phyloP scores from a whole-genome alignment of 1,139 yeast genomes.

The Taiozyma sp. region DNA sequence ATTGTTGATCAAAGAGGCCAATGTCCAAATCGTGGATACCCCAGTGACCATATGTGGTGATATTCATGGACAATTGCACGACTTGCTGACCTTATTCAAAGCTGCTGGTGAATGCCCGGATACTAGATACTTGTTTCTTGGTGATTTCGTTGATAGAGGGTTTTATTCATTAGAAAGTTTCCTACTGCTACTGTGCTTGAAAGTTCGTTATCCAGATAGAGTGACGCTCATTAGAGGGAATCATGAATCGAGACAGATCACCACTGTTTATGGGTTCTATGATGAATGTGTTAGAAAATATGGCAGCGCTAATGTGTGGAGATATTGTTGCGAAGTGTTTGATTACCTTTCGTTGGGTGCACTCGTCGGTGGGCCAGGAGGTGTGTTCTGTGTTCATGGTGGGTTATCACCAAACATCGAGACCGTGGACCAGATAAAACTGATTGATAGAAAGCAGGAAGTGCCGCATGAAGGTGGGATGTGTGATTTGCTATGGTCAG shows the following conservation, averaged over 20 bases:
- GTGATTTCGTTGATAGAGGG: slow-evolving; percentile 61
- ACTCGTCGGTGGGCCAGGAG: slow-evolving; percentile 57
- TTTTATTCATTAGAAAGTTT: slow-evolving; percentile 93
- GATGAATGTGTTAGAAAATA: slow-evolving; percentile 96
- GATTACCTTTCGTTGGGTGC: slow-evolving; percentile 96
- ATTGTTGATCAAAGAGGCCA: slow-evolving; percentile 82
- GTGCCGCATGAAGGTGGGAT: slow-evolving; percentile 99
- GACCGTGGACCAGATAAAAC: slow-evolving; percentile 79
- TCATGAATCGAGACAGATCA: slow-evolving; percentile 95
- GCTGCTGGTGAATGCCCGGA: slow-evolving; percentile 87
- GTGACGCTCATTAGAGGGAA: slow-evolving; percentile 92
- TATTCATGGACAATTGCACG: slow-evolving; percentile 96
- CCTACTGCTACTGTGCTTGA: slow-evolving; percentile 69
- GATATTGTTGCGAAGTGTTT: slow-evolving; percentile 68
- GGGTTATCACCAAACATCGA: slow-evolving; percentile 93
- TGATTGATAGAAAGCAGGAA: slow-evolving; percentile 60
- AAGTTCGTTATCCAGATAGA: slow-evolving; percentile 89
- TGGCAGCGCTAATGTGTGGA: slow-evolving; percentile 96
- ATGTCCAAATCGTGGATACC: slow-evolving; percentile 90
- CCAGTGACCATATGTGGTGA: slow-evolving; percentile 99
- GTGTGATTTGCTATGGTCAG: slow-evolving; percentile 97
- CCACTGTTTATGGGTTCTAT: slow-evolving; percentile 96
- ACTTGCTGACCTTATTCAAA: slow-evolving; percentile 80
- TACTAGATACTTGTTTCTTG: slow-evolving; percentile 31
- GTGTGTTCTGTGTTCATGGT: slow-evolving; percentile 91